These are phyloP conservation scores for Rhynchosporium secalis DNA, from an alignment of 2,329 filamentous ascomycete genomes.

Conservation along the genomic window DNA sequence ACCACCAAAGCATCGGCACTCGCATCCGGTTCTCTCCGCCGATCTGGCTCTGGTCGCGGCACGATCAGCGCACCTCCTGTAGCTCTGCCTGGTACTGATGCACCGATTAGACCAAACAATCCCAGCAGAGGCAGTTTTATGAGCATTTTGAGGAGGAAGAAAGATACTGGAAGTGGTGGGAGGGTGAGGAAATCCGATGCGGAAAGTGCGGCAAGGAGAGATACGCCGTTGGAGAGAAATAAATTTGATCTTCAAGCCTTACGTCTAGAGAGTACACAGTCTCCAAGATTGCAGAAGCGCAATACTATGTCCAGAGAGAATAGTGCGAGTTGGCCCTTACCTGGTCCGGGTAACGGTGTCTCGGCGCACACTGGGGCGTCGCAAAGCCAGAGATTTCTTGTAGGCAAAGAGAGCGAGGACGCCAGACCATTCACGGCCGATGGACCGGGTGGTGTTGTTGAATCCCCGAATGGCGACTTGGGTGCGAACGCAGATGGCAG, in stretches of 20 bases:
- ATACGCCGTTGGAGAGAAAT: constrained; percentile 62
- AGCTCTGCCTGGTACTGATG: constrained; percentile 7
- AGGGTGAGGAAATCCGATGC: constrained; percentile 52
- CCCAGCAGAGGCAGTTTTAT: constrained; percentile 53
- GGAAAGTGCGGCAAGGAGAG: constrained; percentile 61
- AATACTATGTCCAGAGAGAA: constrained; percentile 41
- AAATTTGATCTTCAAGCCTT: constrained; percentile 53
- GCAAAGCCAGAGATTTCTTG: not conserved
- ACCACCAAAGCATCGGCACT: constrained; percentile 24
- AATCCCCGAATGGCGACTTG: constrained; percentile 11
- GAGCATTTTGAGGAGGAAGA: constrained; percentile 65
- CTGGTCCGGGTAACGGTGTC: constrained; percentile 27
- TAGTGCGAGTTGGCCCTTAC: constrained; percentile 52
- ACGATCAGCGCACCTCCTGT: constrained; percentile 29
- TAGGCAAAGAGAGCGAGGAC: constrained; percentile 38
- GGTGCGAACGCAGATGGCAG: constrained; percentile 19
- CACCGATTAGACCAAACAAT: constrained; percentile 35
- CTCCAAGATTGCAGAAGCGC: constrained; percentile 33
- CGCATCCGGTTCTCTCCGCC: constrained; percentile 40
- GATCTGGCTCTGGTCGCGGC: constrained; percentile 41
- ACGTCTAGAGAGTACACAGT: constrained; percentile 35
- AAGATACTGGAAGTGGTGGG: constrained; percentile 49
- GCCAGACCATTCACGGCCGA: constrained; percentile 35
- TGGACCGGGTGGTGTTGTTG: constrained; percentile 22
- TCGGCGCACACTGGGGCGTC: no score